Base-by-base conservation (phyloP, 768 basidiomycete species). In the Leucocoprinus birnbaumii region DNA sequence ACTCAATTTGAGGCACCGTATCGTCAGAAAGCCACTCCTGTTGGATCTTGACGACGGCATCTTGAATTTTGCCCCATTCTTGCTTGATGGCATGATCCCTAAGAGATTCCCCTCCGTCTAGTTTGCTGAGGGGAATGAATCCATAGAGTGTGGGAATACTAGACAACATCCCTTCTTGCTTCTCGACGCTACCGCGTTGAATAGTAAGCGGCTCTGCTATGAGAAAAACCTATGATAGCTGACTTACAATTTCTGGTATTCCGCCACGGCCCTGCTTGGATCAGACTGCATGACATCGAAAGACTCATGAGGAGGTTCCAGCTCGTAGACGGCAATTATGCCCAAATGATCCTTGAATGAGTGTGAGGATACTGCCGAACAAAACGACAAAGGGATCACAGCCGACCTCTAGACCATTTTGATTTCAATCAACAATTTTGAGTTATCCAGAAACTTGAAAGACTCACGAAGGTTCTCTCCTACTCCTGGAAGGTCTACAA, bases 391-490 rank as follows among this genome's bases (percentile, higher is more conserved):
- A n/a, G n/a, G 13, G 7, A 2, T 9, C 22, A 8, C 1, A 13
- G 21, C 13, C 22, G 24, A 56, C 55, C 55, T 56, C 55, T 56
- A 25, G 18, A 25, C 8, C 21, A n/a, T n/a, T n/a, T n/a, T 18
- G 13, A 14, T 45, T 3, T 5, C 6, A 45, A 45, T 21, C 24
- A 14, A 19, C 14, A 22, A 14, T 8, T 22, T 22, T 3, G 22
- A 19, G 1, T 19, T 9, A 7, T 31, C 6, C 4, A 19, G 43
- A 22, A 45, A 45, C 6, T 21, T 2, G 45, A n/a, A n/a, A n/a
- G n/a, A n/a, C 55, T 22, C 38, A 56, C 49, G 55, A 38, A 25
- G 45, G 31, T 56, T 56, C 21, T 51, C 43, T 37, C 55, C 55
- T 5, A 56, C 48, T 19, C 48, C 48, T 9, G 55, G 55, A 9